Evolutionary conservation across 1,139 yeast genomes (phyloP).

Genomic region (Groenewaldozyma auringiensis): DNA sequence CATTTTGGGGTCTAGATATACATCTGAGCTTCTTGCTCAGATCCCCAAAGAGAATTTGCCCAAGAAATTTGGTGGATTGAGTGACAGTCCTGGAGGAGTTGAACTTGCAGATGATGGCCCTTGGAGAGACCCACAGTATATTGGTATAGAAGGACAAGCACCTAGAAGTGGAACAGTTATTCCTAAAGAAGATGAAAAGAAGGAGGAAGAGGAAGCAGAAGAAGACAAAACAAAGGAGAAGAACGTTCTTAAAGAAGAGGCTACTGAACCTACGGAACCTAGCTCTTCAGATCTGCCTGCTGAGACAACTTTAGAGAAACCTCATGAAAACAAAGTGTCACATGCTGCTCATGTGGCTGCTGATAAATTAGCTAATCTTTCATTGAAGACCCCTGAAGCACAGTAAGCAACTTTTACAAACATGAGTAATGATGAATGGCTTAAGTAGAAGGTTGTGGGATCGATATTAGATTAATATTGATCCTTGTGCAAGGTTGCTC

Average conservation of each 20-base stretch:
- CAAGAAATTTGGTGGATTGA: slow-evolving; percentile 76
- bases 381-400: neutral
- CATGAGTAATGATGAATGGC: too few species aligned
- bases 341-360: neutral
- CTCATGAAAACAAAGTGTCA: neutral
- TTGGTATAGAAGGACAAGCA: slow-evolving; percentile 38
- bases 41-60: slow-evolving; percentile 93
- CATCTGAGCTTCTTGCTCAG: slow-evolving; percentile 79
- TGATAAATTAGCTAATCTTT: neutral
- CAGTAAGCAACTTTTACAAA: too few species aligned
- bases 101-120: slow-evolving; percentile 91
- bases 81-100: slow-evolving; percentile 66
- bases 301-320: neutral
- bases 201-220: slow-evolving; percentile 7
- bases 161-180: slow-evolving; percentile 17
- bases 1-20: slow-evolving; percentile 73
- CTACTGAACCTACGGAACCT: neutral
- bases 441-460: too few species aligned
- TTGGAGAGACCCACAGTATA: slow-evolving; percentile 83
- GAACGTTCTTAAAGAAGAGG: neutral
- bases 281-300: neutral
- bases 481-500: too few species aligned
- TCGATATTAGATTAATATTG: too few species aligned
- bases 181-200: neutral
- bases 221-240: neutral